Evolutionary conservation across 768 basidiomycete species (phyloP).

Genomic region (Termitomyces sp.): DNA sequence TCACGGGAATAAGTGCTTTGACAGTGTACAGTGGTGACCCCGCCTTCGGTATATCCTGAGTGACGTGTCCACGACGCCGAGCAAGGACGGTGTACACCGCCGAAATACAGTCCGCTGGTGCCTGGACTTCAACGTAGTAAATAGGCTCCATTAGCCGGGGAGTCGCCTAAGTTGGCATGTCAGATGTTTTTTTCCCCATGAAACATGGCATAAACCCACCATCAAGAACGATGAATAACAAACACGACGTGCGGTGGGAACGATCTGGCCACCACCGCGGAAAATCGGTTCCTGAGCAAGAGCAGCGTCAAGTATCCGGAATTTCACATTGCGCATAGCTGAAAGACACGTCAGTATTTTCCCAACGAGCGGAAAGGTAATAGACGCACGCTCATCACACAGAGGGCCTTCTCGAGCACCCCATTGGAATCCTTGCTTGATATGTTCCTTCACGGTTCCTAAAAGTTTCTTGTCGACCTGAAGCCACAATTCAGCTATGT

Average conservation of each 20-base stretch:
- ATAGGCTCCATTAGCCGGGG: slow-evolving; percentile 96
- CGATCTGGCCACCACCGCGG: slow-evolving; percentile 97
- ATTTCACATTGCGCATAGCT: slow-evolving; percentile 99
- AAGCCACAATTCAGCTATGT: not conserved
- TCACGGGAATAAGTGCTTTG: slow-evolving; percentile 96
- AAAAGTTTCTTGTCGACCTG: slow-evolving; percentile 93
- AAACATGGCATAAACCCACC: slow-evolving; percentile 45
- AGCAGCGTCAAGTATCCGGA: slow-evolving; percentile 89
- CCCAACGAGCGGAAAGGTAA: not conserved
- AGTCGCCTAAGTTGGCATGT: slow-evolving; percentile 58
- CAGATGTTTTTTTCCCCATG: slow-evolving; percentile 2
- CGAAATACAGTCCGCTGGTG: slow-evolving; percentile 97
- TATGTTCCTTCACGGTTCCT: slow-evolving; percentile 85
- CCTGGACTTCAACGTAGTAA: slow-evolving; percentile 99
- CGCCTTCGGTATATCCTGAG: slow-evolving; percentile 96
- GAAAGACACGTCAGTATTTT: not conserved
- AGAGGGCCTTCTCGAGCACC: slow-evolving; percentile 95
- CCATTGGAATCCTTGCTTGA: slow-evolving; percentile 99
- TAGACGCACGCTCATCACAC: slow-evolving; percentile 93
- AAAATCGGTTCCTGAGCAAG: slow-evolving; percentile 96
- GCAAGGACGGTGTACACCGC: slow-evolving; percentile 98
- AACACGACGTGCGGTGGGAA: slow-evolving; percentile 96
- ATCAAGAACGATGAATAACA: slow-evolving; percentile 99
- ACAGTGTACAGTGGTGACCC: slow-evolving; percentile 98
- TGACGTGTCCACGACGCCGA: slow-evolving; percentile 98